A percentile compares a stretch with the other conserved stretches of the same genome.
Conservation (phyloP, 768 basidiomycete species). For the Gloeopeniophorella convolvens region DNA sequence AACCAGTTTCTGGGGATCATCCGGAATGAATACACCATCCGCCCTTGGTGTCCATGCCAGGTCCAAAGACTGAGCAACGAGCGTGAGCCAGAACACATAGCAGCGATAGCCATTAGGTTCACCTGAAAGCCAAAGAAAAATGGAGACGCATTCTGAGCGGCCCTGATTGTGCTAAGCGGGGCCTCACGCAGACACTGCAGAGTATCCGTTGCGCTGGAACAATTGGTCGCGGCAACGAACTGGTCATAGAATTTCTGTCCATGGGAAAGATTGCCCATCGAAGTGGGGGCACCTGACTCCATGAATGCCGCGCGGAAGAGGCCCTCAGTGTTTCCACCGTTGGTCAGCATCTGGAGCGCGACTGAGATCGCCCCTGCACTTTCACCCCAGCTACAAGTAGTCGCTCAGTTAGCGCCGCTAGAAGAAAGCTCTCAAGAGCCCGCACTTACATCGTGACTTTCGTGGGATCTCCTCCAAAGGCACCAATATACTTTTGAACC, state of each 20-base stretch:
- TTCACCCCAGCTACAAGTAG: conserved; percentile 37
- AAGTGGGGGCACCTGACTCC: conserved; percentile 35
- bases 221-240: conserved; percentile 35
- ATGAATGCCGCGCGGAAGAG: conserved; percentile 40
- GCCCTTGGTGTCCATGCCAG: conserved; percentile 34
- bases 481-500: conserved; percentile 56
- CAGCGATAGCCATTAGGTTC: conserved; percentile 1
- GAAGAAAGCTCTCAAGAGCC: not conserved
- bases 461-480: conserved; percentile 56
- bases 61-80: conserved; percentile 21
- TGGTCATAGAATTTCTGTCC: conserved; percentile 26
- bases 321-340: conserved; percentile 30
- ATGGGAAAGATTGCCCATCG: conserved; percentile 25
- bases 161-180: conserved; percentile 27
- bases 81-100: not conserved
- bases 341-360: conserved; percentile 36
- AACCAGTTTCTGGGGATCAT: conserved; percentile 29
- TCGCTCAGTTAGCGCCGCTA: not conserved
- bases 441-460: conserved; percentile 47
- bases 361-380: conserved; percentile 47
- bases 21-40: conserved; percentile 35
- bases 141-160: conserved; percentile 29
- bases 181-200: conserved; percentile 37
- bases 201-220: conserved; percentile 33
- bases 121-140: conserved; percentile 28